Evolutionary conservation across 768 basidiomycete genomes (phyloP), one percentile per base, ranked within the genome.

Genomic region (Phaeotremella skinneri): DNA sequence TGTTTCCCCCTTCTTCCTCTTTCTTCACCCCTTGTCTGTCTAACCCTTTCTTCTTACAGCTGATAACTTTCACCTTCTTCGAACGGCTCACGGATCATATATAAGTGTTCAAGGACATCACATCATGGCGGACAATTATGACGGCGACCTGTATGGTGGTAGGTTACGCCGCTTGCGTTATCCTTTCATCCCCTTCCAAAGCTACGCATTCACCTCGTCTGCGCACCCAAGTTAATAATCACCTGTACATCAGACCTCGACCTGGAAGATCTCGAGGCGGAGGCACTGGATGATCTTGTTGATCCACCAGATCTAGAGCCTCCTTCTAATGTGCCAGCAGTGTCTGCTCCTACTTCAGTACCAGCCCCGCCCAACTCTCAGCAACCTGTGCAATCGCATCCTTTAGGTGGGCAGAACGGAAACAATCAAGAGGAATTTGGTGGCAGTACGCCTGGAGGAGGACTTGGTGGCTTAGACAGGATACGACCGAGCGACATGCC

Each of bases 101-200:
- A n/a, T n/a, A n/a, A n/a, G n/a, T n/a, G n/a, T n/a, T n/a, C n/a
- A n/a, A n/a, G n/a, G n/a, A n/a, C n/a, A n/a, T n/a, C n/a, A 42
- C 50, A 61, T 31, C 7, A 68, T 67, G 62, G 59, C 66, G 5
- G 67, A 61, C 59, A 64, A 66, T 17, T 65, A 70, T 77, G 88
- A 91, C 77, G 88, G 88, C 79, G 90, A 91, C 77, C 83, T 91
- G 53, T 92, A 92, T 71, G 89, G 89, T 70, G 90, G 90, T 89
- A 74, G 56, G 85, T 59, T 39, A 27, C 23, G 39, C 55, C 49
- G 14, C 21, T 13, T 43, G 20, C 11, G 21, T 32, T 17, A 47
- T n/a, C 49, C 39, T 49, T 45, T 21, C 52, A 37, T 29, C 27
- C 53, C 16, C 42, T 2, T 11, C 20, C 6, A 52, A 20, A n/a